These are phyloP conservation scores for Skeletonema potamos DNA, from an alignment of 108 stramenopile species.

Conservation along the genomic window DNA sequence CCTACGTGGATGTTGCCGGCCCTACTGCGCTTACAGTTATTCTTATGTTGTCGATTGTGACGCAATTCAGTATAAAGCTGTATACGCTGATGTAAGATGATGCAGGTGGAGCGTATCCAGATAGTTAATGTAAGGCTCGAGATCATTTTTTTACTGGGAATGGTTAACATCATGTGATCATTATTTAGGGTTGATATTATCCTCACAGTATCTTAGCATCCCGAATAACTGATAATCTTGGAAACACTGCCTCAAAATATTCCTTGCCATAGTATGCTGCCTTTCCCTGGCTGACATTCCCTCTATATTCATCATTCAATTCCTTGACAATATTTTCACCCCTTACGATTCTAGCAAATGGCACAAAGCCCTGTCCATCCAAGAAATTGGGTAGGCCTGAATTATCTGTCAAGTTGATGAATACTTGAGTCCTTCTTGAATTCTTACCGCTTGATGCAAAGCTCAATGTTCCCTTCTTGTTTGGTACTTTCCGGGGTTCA, in stretches of 20 bases:
- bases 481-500: slow-evolving; percentile 49
- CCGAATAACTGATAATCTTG: slow-evolving; percentile 32
- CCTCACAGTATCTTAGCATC: slow-evolving; percentile 12
- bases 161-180: too few species aligned
- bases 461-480: slow-evolving; percentile 52
- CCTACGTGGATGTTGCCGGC: slow-evolving; percentile 86
- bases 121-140: neutral
- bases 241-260: slow-evolving; percentile 32
- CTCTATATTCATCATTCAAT: slow-evolving; percentile 24
- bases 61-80: slow-evolving; percentile 83
- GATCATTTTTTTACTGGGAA: too few species aligned
- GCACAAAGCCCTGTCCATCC: slow-evolving; percentile 41
- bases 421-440: slow-evolving; percentile 56
- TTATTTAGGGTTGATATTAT: neutral
- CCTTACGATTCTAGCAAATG: slow-evolving; percentile 33
- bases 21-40: slow-evolving; percentile 81
- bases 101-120: neutral
- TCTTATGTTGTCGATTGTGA: slow-evolving; percentile 77
- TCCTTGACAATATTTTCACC: slow-evolving; percentile 16
- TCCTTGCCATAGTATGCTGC: slow-evolving; percentile 37
- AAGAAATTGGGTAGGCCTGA: slow-evolving; percentile 41
- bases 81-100: slow-evolving; percentile 48
- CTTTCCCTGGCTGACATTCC: slow-evolving; percentile 39
- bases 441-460: slow-evolving; percentile 58
- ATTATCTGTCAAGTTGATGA: slow-evolving; percentile 65